These are phyloP conservation scores for Lodderomyces pseudojiufengensis DNA, from an alignment of 1,139 yeast species.

Conservation along the genomic window DNA sequence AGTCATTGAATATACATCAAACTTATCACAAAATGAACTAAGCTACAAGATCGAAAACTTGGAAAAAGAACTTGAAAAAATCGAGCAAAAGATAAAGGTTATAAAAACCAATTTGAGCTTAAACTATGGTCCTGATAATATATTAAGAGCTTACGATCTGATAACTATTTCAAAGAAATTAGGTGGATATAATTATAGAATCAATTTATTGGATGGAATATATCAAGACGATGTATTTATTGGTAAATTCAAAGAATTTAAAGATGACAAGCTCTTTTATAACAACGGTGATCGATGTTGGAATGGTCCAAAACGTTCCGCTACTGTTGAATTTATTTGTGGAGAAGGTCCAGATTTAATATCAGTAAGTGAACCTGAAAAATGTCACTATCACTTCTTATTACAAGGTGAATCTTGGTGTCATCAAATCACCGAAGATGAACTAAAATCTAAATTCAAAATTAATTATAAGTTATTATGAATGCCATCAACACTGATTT, in stretches of 20 bases:
- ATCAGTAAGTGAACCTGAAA: slow-evolving; percentile 81
- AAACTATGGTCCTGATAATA: slow-evolving; percentile 61
- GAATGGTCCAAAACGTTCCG: slow-evolving; percentile 88
- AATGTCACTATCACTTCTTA: slow-evolving; percentile 71
- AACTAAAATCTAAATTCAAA: slow-evolving; percentile 24
- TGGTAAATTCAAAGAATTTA: slow-evolving; percentile 46
- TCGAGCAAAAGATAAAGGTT: slow-evolving; percentile 17
- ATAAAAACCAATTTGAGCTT: slow-evolving; percentile 19
- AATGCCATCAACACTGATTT: slow-evolving; percentile 2
- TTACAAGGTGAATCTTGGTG: slow-evolving; percentile 74
- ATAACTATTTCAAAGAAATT: slow-evolving; percentile 45
- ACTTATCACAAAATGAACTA: slow-evolving; percentile 10
- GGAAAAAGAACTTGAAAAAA: slow-evolving; percentile 18
- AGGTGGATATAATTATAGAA: slow-evolving; percentile 70
- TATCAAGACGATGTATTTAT: slow-evolving; percentile 59
- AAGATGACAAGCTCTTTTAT: slow-evolving; percentile 38
- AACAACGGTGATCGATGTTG: slow-evolving; percentile 81
- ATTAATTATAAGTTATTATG: slow-evolving; percentile 25
- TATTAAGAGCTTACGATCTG: slow-evolving; percentile 56
- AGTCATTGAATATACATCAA: slow-evolving; percentile 5
- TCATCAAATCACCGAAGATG: slow-evolving; percentile 29
- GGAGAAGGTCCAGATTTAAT: slow-evolving; percentile 55
- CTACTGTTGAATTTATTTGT: slow-evolving; percentile 62
- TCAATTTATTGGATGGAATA: slow-evolving; percentile 56
- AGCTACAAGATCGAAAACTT: slow-evolving; percentile 9